These are phyloP conservation scores for Lactifluus volemus DNA, from an alignment of 768 basidiomycete species.

Conservation along the genomic window DNA sequence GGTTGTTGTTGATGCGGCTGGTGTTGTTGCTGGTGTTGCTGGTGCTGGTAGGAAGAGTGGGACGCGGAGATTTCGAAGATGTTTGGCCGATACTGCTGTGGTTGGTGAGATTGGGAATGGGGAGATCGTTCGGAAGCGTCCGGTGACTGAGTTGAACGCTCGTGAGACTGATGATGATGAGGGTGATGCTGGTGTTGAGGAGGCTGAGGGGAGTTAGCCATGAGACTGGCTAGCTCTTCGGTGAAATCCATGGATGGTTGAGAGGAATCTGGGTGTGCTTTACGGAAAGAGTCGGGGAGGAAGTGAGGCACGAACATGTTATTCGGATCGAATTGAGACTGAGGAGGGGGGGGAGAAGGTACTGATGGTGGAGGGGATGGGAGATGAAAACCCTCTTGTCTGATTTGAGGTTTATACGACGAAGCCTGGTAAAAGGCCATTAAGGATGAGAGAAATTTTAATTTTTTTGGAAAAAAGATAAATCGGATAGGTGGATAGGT, in stretches of 20 bases:
- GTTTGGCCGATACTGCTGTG: slow-evolving; percentile 33
- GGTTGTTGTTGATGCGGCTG: slow-evolving; percentile 17
- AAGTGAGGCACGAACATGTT: slow-evolving; percentile 42
- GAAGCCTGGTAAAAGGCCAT: slow-evolving; percentile 31
- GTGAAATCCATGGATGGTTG: slow-evolving; percentile 40
- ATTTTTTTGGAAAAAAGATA: neutral
- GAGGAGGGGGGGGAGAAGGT: slow-evolving; percentile 26
- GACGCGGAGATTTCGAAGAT: slow-evolving; percentile 57
- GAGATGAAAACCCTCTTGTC: slow-evolving; percentile 69
- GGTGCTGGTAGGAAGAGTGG: slow-evolving; percentile 28
- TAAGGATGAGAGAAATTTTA: slow-evolving; percentile 8
- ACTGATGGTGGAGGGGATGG: slow-evolving; percentile 36
- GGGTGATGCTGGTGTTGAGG: slow-evolving; percentile 17
- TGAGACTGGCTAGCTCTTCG: slow-evolving; percentile 60
- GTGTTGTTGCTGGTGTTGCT: slow-evolving; percentile 24
- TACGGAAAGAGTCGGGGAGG: slow-evolving; percentile 47
- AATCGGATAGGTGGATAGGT: neutral
- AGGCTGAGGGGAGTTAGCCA: slow-evolving; percentile 30
- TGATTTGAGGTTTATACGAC: slow-evolving; percentile 49
- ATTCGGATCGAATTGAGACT: slow-evolving; percentile 24
- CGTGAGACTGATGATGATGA: slow-evolving; percentile 30
- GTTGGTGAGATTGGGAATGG: slow-evolving; percentile 26
- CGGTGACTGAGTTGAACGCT: slow-evolving; percentile 35
- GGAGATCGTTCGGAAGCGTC: slow-evolving; percentile 19
- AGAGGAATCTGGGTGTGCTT: slow-evolving; percentile 33